Base-by-base conservation (phyloP, 352 stramenopile genomes). In the Pythium sp. region DNA sequence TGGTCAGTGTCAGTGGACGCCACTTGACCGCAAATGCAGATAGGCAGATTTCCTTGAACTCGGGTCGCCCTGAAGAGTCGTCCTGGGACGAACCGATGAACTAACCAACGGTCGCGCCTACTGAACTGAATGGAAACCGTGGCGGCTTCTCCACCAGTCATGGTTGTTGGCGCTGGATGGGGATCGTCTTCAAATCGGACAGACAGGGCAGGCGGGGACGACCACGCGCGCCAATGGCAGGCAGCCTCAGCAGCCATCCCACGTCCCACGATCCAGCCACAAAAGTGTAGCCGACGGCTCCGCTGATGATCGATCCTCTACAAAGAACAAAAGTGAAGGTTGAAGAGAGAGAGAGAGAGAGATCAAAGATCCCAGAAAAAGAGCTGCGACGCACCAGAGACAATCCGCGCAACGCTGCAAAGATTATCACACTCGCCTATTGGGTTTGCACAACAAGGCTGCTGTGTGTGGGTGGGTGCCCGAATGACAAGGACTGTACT, bases 241-340 rank as follows among this genome's bases (percentile, higher is more conserved):
- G 36, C 11, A 49, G 15, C 41, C 41, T 46, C 38, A 20, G 38
- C 12, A 47, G 41, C 41, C 43, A 49, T 49, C 43, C 43, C 43
- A 51, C 43, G 18, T 51, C 43, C 43, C 43, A 51, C 43, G 43
- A 51, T 51, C 43, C 43, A 51, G 43, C 43, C 43, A 51, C 43
- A 51, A 51, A 51, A 24, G 15, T 51, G 41, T 49, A 49, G 41
- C 15, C 43, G 15, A 51, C 38, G 38, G 14, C 38, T 46, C 38
- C 38, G 12, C 14, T 46, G 38, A 46, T 46, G 38, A 46, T 46
- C 12, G 38, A 46, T 46, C 38, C 14, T 46, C 38, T 20, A 46
- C 12, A 46, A 46, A 46, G 38, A 46, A 46, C 38, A 46, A 46
- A 46, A 46, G 15, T 24, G 43, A 24, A 51, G 7, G 43, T 22